Evolutionary conservation across 2,329 filamentous ascomycete species (phyloP), one percentile per base, ranked within the genome.

Genomic region (Fusarium begoniae): DNA sequence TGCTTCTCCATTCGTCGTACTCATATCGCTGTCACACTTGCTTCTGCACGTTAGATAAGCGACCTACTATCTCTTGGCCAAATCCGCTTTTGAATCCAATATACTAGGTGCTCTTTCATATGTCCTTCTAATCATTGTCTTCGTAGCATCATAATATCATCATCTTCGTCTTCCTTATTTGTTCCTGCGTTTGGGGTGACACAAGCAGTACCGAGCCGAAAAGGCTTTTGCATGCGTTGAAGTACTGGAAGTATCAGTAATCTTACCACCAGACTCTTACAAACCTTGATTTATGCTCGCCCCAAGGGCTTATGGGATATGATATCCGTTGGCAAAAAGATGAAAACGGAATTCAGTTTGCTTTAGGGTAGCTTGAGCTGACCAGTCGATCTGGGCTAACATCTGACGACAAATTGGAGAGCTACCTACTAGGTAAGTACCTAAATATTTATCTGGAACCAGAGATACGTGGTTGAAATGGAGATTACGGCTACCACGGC

Each of bases 121-220:
- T 24, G 12, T 43, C 11, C 28, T 35, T 38, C 10, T n/a, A 13
- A n/a, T 40, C n/a, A 44, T 43, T 28, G 40, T 37, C 38, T 28
- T 38, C 32, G 8, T 18, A 13, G 28, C 28, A n/a, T 18, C 28
- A 10, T n/a, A 13, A 13, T 6, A 50, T 32, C 41, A 54, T 53
- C 47, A 40, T 44, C 38, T 47, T 54, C 54, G 35, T 13, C 24
- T 58, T 35, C 18, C 14, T 15, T 6, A 44, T 51, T 35, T 68
- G 67, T 72, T 61, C 71, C 66, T 74, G 62, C 71, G 54, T 69
- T 50, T 54, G 51, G 30, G 41, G 70, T 69, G n/a, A 58, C 58
- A 58, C 70, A 71, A 57, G 18, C 28, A 20, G 54, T 41, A n/a
- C 45, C 47, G 44, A 43, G 44, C 63, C 44, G 26, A 60, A 45